phyloP scores from a whole-genome alignment of 1,284 basidiomycete species.

The Mycosarcoma maydis region DNA sequence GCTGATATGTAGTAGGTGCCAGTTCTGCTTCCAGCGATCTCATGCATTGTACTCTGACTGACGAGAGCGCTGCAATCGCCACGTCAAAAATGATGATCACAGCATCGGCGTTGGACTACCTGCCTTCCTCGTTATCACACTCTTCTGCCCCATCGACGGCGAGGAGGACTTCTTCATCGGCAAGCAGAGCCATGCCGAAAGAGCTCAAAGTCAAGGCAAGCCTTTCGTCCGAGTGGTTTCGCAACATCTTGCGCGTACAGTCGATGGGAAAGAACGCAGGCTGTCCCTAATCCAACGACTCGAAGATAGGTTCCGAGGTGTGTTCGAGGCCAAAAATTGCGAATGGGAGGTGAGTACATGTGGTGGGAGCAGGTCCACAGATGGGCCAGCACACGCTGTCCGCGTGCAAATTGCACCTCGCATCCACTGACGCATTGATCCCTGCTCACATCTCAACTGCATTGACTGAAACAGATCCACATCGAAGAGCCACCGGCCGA shows the following conservation, averaged over 20 bases:
- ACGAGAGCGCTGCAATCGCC: background rate
- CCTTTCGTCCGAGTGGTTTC: constrained; percentile 29
- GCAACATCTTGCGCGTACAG: constrained; percentile 20
- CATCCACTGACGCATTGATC: no score
- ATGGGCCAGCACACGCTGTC: no score
- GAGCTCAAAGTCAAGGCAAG: constrained; percentile 13
- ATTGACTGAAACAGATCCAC: constrained; percentile 16
- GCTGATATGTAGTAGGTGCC: constrained; percentile 11
- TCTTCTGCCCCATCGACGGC: constrained; percentile 19
- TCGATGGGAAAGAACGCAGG: constrained; percentile 14
- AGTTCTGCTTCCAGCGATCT: background rate
- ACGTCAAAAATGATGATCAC: background rate
- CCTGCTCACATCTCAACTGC: background rate
- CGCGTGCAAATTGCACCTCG: no score
- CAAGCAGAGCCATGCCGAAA: constrained; percentile 14
- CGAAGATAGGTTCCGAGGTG: constrained; percentile 7
- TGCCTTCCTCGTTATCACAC: constrained; percentile 20
- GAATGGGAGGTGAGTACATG: constrained; percentile 36
- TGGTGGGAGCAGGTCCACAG: no score
- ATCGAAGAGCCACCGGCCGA: constrained; percentile 38
- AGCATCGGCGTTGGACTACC: constrained; percentile 10
- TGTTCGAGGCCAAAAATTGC: constrained; percentile 15
- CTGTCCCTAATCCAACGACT: background rate
- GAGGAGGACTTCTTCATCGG: constrained; percentile 31
- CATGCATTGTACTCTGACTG: no score